Evolutionary conservation across 495 filamentous ascomycete species (phyloP).

Genomic region (Penicillium lividum): DNA sequence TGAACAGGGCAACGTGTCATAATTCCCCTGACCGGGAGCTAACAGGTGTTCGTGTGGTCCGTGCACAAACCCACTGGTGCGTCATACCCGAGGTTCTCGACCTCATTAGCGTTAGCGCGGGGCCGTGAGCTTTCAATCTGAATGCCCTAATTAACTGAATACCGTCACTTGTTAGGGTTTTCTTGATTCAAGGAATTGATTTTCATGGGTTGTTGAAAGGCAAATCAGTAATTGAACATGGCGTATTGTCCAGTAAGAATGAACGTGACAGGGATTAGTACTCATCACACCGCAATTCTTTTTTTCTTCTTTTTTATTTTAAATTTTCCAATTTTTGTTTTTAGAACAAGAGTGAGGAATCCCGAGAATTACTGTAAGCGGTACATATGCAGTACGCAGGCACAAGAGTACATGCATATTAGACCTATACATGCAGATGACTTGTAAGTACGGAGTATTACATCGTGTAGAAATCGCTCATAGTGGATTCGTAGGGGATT

Average conservation of each 20-base stretch:
- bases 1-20: conserved; percentile 4
- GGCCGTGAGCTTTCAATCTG: background rate
- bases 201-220: background rate
- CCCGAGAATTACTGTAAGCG: conserved; percentile 2
- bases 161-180: background rate
- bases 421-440: background rate
- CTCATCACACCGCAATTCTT: background rate
- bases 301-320: background rate
- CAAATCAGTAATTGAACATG: background rate
- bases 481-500: conserved; percentile 7
- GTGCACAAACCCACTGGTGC: conserved; percentile 2
- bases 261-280: background rate
- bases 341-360: background rate
- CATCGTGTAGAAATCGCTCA: conserved; percentile 17
- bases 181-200: background rate
- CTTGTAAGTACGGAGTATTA: background rate
- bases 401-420: background rate
- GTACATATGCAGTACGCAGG: background rate
- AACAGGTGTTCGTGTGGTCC: background rate
- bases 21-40: background rate
- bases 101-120: background rate
- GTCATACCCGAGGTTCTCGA: background rate
- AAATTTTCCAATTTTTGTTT: background rate
- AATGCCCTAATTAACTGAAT: background rate
- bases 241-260: background rate